Evolutionary conservation across 2,329 filamentous ascomycete genomes (phyloP).

Genomic region (Chaetothyriales sp.): DNA sequence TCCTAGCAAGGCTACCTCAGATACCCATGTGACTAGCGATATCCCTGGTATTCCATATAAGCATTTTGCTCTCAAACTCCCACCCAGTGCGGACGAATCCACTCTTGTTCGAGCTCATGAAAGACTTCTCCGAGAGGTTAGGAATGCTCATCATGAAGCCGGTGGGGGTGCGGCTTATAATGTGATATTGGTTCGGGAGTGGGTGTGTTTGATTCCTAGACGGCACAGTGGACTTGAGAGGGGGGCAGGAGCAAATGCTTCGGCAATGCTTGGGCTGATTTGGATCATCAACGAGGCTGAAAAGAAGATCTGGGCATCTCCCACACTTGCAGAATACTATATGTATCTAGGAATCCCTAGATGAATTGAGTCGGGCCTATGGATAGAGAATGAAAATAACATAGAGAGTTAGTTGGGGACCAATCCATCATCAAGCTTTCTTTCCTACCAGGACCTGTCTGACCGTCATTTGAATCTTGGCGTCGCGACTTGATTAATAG

Average conservation of each 20-base stretch:
- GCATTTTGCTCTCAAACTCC: constrained; percentile 20
- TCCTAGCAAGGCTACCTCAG: constrained; percentile 16
- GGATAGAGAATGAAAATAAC: too few relatives aligned
- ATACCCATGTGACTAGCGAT: constrained; percentile 6
- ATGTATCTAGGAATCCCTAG: constrained; percentile 15
- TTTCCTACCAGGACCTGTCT: too few relatives aligned
- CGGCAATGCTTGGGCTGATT: constrained; percentile 19
- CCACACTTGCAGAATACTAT: constrained; percentile 13
- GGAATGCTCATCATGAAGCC: constrained; percentile 8
- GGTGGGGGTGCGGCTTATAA: constrained; percentile 18
- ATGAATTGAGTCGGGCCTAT: not conserved
- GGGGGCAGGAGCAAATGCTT: constrained; percentile 16
- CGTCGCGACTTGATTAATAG: too few relatives aligned
- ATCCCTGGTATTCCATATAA: constrained; percentile 18
- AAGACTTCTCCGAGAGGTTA: constrained; percentile 14
- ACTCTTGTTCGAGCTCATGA: constrained; percentile 12
- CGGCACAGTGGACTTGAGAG: constrained; percentile 12
- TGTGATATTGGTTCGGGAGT: constrained; percentile 20
- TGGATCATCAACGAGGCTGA: constrained; percentile 15
- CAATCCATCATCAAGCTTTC: too few relatives aligned
- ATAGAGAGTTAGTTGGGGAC: too few relatives aligned
- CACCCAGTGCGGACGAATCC: constrained; percentile 4
- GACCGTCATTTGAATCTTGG: too few relatives aligned
- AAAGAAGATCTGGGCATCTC: constrained; percentile 13
- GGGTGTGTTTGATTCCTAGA: constrained; percentile 17